A percentile compares a stretch with the other conserved stretches of the same genome.
phyloP scores from a whole-genome alignment of 148 eudicot species.

The Oxyria digyna region DNA sequence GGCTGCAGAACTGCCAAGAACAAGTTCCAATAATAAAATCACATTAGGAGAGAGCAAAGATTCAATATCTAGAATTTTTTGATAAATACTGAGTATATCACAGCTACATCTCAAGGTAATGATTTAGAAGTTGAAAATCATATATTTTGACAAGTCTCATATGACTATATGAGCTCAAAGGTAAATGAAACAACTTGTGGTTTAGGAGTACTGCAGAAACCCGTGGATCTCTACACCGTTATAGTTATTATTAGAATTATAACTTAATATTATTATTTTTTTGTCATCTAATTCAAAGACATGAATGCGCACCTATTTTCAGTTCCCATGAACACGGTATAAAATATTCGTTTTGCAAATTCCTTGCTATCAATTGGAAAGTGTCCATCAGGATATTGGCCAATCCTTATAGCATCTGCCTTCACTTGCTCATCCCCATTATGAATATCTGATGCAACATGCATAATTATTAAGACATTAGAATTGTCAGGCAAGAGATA shows the following conservation, averaged over 20 bases:
- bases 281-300: background rate
- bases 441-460: slow-evolving; percentile 41
- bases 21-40: background rate
- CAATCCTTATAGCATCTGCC: slow-evolving; percentile 85
- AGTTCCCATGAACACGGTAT: slow-evolving; percentile 90
- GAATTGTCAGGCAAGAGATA: background rate
- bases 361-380: slow-evolving; percentile 83
- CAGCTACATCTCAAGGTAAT: background rate
- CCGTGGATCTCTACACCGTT: background rate
- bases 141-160: background rate
- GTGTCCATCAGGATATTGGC: slow-evolving; percentile 75
- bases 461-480: background rate
- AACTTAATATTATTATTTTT: background rate
- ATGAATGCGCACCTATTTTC: slow-evolving; percentile 60
- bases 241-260: background rate
- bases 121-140: background rate
- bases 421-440: slow-evolving; percentile 83
- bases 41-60: background rate
- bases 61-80: background rate
- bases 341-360: slow-evolving; percentile 85
- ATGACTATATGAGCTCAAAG: background rate
- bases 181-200: background rate
- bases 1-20: slow-evolving; percentile 55
- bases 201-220: background rate
- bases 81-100: background rate